A percentile compares a stretch with the other conserved stretches of the same genome.
Conservation (phyloP, 495 filamentous ascomycete genomes). For the Penicillium samsonianum region DNA sequence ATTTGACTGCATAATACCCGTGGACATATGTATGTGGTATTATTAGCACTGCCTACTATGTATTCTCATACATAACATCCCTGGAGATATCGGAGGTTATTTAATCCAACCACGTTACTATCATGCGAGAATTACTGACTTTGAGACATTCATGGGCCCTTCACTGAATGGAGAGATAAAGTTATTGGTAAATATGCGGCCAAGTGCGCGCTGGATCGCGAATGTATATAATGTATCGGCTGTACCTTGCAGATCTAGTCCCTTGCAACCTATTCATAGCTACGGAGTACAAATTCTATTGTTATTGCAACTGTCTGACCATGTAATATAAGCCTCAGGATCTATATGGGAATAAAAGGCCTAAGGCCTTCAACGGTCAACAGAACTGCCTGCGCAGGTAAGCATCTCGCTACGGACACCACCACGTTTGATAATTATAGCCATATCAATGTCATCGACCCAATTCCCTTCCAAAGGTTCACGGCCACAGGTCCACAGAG, state of each 20-base stretch:
- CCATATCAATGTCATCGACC: background rate
- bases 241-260: constrained; percentile 14
- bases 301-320: background rate
- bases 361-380: background rate
- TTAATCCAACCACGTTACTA: background rate
- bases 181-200: background rate
- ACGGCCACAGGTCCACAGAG: background rate
- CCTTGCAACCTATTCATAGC: constrained; percentile 9
- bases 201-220: background rate
- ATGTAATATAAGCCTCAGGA: background rate
- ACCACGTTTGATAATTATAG: background rate
- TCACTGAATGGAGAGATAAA: background rate
- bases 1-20: background rate
- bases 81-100: constrained; percentile 1
- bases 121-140: background rate
- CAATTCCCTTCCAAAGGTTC: background rate
- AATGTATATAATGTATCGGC: background rate
- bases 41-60: background rate
- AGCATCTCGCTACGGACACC: background rate
- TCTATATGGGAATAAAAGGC: background rate
- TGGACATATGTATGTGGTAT: background rate
- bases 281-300: background rate
- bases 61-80: background rate
- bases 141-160: background rate
- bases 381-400: background rate